Percentiles rank a stretch among this genome's conserved stretches.
Evolutionary conservation across 2,329 filamentous ascomycete genomes (phyloP).

Genomic region (Mariannaea sp.): DNA sequence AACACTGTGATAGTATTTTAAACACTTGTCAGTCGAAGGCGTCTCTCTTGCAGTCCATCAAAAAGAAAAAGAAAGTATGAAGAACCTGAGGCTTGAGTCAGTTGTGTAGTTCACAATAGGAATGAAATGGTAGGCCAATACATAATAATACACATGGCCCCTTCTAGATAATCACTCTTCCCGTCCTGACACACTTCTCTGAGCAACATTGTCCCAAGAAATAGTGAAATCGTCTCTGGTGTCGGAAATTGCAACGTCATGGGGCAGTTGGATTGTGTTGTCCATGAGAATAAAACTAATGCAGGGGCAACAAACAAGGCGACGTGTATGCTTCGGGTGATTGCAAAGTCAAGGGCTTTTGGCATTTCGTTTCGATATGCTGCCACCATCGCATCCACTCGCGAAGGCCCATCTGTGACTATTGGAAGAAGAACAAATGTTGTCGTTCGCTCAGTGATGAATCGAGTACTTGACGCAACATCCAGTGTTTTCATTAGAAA

Average conservation of each 20-base stretch:
- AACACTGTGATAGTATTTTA: too few species aligned
- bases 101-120: not conserved
- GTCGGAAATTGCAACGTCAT: constrained; percentile 6
- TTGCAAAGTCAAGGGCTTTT: not conserved
- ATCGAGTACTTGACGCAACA: not conserved
- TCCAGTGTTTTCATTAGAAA: not conserved
- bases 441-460: not conserved
- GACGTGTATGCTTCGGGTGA: not conserved
- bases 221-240: not conserved
- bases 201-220: not conserved
- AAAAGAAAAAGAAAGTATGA: constrained; percentile 1
- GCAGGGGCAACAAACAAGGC: not conserved
- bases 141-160: constrained; percentile 4
- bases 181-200: not conserved
- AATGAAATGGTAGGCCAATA: not conserved
- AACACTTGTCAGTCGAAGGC: too few species aligned
- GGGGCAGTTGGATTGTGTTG: not conserved
- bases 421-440: constrained; percentile 1
- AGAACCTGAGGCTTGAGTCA: not conserved
- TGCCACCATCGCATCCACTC: not conserved
- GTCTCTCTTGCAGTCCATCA: too few species aligned
- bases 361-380: not conserved
- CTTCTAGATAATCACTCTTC: not conserved
- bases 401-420: not conserved
- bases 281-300: not conserved